Conservation (phyloP, 768 basidiomycete genomes). For the Kwoniella dendrophila region DNA sequence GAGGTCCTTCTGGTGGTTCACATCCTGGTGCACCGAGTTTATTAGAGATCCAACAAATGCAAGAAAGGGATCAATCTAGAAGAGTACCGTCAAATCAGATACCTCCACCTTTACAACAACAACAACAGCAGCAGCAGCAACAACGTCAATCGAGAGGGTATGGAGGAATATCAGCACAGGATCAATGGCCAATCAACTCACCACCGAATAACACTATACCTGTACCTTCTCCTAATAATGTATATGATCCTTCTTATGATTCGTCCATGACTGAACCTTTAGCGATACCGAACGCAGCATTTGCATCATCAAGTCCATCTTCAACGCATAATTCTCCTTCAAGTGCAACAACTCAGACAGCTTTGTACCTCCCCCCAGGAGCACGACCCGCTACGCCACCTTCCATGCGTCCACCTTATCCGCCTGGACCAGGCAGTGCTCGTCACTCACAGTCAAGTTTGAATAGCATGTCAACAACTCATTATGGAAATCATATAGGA, state of each 20-base stretch:
- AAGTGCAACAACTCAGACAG: constrained; percentile 18
- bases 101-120: constrained; percentile 16
- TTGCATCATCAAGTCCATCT: constrained; percentile 6
- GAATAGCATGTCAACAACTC: constrained; percentile 24
- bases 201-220: background rate
- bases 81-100: constrained; percentile 15
- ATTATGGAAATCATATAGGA: constrained; percentile 25
- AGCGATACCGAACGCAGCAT: constrained; percentile 20
- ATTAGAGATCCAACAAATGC: constrained; percentile 34
- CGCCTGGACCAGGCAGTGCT: constrained; percentile 14
- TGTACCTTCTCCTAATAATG: constrained; percentile 10
- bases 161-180: constrained; percentile 1
- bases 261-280: constrained; percentile 14
- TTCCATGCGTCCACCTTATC: constrained; percentile 23
- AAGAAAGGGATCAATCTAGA: constrained; percentile 23
- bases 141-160: constrained; percentile 7
- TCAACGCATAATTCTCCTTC: constrained; percentile 16
- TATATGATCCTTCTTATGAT: constrained; percentile 3
- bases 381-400: constrained; percentile 48
- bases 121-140: constrained; percentile 15
- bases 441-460: constrained; percentile 37
- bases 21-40: constrained; percentile 25
- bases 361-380: constrained; percentile 45
- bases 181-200: constrained; percentile 12
- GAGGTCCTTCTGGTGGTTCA: constrained; percentile 9